phyloP scores from a whole-genome alignment of 352 stramenopile genomes.

The Globisporangium cylindrosporum region DNA sequence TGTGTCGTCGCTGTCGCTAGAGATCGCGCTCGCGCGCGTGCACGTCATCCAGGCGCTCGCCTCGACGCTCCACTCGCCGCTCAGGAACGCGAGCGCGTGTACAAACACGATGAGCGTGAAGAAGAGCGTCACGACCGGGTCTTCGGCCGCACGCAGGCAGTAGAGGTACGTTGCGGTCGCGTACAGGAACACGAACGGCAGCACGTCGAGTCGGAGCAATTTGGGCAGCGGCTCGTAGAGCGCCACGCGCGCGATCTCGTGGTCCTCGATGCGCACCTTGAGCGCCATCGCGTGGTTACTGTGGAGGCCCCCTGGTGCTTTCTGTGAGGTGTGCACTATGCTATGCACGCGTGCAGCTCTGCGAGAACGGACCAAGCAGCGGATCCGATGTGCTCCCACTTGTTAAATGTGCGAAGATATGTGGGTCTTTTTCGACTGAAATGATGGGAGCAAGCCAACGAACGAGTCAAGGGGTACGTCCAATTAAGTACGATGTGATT shows the following conservation, averaged over 20 bases:
- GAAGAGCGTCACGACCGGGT: conserved; percentile 45
- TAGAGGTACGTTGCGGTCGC: conserved; percentile 32
- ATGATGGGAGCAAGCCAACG: neutral
- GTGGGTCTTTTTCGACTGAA: neutral
- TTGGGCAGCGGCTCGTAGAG: conserved; percentile 66
- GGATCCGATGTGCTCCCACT: neutral
- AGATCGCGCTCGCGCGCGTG: conserved; percentile 17
- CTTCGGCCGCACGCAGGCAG: conserved; percentile 22
- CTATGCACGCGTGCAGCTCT: neutral
- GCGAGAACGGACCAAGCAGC: neutral
- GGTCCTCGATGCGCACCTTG: conserved; percentile 44
- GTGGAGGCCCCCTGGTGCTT: neutral
- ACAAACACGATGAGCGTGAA: conserved; percentile 39
- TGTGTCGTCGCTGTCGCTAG: neutral
- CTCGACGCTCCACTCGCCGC: conserved; percentile 52
- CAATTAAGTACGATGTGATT: neutral
- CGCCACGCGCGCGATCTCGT: conserved; percentile 45
- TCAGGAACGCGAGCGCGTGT: conserved; percentile 57
- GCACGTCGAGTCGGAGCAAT: conserved; percentile 45
- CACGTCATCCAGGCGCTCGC: conserved; percentile 37
- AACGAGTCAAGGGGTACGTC: neutral
- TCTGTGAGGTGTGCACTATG: neutral
- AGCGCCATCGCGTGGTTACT: conserved; percentile 7
- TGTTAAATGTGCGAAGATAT: neutral
- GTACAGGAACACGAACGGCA: conserved; percentile 46